Conservation (phyloP, 2,329 filamentous ascomycete species). For the Neonectria neomacrospora region DNA sequence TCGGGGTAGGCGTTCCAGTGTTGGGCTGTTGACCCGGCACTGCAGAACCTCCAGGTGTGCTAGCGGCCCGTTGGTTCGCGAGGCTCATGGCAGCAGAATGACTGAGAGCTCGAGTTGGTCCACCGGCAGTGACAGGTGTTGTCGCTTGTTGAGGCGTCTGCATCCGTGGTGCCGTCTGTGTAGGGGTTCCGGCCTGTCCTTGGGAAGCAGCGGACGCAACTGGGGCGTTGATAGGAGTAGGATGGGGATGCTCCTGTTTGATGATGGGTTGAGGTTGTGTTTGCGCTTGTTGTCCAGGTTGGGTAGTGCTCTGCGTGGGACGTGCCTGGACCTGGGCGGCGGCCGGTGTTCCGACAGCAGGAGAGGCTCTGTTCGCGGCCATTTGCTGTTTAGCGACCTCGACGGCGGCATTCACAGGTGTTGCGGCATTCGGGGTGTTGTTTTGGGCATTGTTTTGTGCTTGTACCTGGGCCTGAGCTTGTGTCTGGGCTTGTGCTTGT, state of each 20-base stretch:
- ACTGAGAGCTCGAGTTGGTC: constrained; percentile 56
- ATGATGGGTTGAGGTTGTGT: constrained; percentile 44
- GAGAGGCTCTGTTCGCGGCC: constrained; percentile 44
- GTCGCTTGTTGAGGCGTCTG: constrained; percentile 64
- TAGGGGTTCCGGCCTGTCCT: constrained; percentile 58
- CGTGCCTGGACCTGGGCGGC: constrained; percentile 44
- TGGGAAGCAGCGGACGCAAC: constrained; percentile 52
- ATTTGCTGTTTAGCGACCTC: constrained; percentile 59
- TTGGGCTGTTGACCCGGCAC: constrained; percentile 47
- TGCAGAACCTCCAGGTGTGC: constrained; percentile 49
- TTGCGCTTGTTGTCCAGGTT: constrained; percentile 43
- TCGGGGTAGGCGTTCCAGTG: constrained; percentile 46
- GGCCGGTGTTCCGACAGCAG: constrained; percentile 44
- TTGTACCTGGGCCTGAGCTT: constrained; percentile 36
- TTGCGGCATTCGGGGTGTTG: constrained; percentile 47
- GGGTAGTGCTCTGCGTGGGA: constrained; percentile 40
- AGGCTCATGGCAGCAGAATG: constrained; percentile 62
- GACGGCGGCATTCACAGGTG: constrained; percentile 57
- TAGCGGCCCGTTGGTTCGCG: constrained; percentile 56
- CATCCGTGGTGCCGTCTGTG: constrained; percentile 59
- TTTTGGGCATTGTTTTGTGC: constrained; percentile 36
- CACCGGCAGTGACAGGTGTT: constrained; percentile 51
- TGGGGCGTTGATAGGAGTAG: constrained; percentile 61
- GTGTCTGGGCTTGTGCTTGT: constrained; percentile 31
- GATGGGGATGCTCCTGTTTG: constrained; percentile 51